Percentiles rank a stretch among this genome's conserved stretches.
Evolutionary conservation across 1,284 basidiomycete genomes (phyloP).

Genomic region (Leccinum pseudoinsigne): DNA sequence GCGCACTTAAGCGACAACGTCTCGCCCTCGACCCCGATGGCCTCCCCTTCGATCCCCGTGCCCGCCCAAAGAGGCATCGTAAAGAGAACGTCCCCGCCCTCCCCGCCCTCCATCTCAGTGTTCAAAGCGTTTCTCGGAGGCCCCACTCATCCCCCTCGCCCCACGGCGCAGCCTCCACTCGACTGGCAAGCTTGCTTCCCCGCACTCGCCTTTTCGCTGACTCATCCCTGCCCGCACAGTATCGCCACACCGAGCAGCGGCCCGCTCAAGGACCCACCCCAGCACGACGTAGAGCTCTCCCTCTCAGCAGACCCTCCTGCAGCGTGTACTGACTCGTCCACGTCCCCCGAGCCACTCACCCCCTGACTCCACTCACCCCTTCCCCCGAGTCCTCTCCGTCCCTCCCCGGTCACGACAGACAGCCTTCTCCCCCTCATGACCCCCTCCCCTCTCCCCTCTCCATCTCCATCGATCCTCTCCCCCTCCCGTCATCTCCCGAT

Average conservation of each 20-base stretch:
- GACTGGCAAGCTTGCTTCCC: slow-evolving; percentile 8
- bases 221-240: slow-evolving; percentile 5
- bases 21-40: slow-evolving; percentile 32
- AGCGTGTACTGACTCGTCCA: not conserved
- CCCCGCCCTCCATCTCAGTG: not conserved
- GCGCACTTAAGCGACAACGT: slow-evolving; percentile 34
- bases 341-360: slow-evolving; percentile 18
- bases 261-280: slow-evolving; percentile 2
- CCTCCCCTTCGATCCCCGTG: slow-evolving; percentile 20
- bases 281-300: not conserved
- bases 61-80: slow-evolving; percentile 22
- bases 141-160: slow-evolving; percentile 11
- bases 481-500: not conserved
- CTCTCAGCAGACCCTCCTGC: not conserved
- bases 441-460: slow-evolving; percentile 12
- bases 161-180: slow-evolving; percentile 6
- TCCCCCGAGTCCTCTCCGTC: slow-evolving; percentile 24
- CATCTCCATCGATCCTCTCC: slow-evolving; percentile 2
- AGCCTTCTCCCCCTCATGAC: slow-evolving; percentile 11
- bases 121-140: not conserved
- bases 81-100: slow-evolving; percentile 19
- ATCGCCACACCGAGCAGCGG: slow-evolving; percentile 13
- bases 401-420: slow-evolving; percentile 29
- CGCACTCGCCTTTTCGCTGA: not conserved
- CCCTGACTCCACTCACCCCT: slow-evolving; percentile 27